Conservation (phyloP, 192 early-diverging fungal genomes). For the Phlyctochytrium planicorne region DNA sequence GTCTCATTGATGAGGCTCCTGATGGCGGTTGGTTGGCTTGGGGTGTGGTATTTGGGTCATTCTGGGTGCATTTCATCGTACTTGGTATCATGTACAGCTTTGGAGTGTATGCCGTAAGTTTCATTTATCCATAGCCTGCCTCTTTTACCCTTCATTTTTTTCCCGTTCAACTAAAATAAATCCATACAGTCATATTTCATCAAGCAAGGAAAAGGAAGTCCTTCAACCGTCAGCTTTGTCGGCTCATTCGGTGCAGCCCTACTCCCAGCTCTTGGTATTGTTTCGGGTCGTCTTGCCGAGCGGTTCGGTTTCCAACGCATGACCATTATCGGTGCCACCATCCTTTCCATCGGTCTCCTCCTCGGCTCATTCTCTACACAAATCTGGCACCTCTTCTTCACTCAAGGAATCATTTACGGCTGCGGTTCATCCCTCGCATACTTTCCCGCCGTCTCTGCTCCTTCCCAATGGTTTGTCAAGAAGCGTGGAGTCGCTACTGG, state of each 20-base stretch:
- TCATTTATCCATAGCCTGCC: too few species aligned
- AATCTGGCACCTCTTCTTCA: slow-evolving; percentile 72
- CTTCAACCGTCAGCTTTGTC: slow-evolving; percentile 31
- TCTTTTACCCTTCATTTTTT: too few species aligned
- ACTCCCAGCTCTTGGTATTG: slow-evolving; percentile 30
- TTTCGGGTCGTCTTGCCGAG: slow-evolving; percentile 34
- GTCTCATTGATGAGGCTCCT: slow-evolving; percentile 19
- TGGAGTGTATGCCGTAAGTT: too few species aligned
- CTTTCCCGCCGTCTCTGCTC: slow-evolving; percentile 63
- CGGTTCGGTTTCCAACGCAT: slow-evolving; percentile 52
- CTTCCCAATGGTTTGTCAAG: slow-evolving; percentile 70
- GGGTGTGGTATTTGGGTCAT: slow-evolving; percentile 40
- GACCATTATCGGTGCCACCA: slow-evolving; percentile 43
- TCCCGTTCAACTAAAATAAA: too few species aligned
- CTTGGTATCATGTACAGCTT: too few species aligned
- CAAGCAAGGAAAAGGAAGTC: not conserved
- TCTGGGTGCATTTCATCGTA: slow-evolving; percentile 44
- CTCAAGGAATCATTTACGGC: slow-evolving; percentile 76
- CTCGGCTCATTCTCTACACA: slow-evolving; percentile 27
- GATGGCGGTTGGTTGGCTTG: slow-evolving; percentile 50
- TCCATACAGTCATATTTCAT: slow-evolving; percentile 35
- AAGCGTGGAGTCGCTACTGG: slow-evolving; percentile 69
- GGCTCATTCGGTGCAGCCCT: slow-evolving; percentile 31
- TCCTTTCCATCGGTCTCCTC: slow-evolving; percentile 36
- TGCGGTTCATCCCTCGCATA: slow-evolving; percentile 65